A percentile compares a stretch with the other conserved stretches of the same genome.
Evolutionary conservation across 2,329 filamentous ascomycete species (phyloP).

Genomic region (Stagonosporopsis vannaccii): DNA sequence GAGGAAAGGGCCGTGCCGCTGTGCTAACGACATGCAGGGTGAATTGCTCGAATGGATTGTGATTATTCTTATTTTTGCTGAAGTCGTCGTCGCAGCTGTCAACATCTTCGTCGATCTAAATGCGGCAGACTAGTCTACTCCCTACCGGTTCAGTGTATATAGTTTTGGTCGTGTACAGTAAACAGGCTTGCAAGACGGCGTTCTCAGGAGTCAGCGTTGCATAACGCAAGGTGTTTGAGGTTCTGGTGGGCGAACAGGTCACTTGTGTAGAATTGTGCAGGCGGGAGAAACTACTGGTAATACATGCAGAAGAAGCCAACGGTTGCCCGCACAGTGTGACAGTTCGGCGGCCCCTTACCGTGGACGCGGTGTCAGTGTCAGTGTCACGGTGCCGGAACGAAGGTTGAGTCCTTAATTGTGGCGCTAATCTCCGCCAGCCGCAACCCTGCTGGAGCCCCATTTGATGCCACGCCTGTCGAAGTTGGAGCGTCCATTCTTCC

Average conservation of each 20-base stretch:
- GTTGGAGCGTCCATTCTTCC: constrained; percentile 3
- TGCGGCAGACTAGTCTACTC: constrained; percentile 62
- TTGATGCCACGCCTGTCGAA: constrained; percentile 16
- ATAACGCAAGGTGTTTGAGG: constrained; percentile 20
- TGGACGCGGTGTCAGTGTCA: background rate
- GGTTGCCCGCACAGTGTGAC: background rate
- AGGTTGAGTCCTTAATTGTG: background rate
- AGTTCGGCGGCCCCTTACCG: background rate
- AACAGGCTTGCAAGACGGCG: constrained; percentile 5
- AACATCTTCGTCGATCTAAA: constrained; percentile 97
- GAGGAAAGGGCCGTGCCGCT: too few relatives aligned
- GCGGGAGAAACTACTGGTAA: constrained; percentile 3
- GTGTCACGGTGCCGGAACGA: background rate
- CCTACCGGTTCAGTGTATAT: constrained; percentile 21
- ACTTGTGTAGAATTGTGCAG: constrained; percentile 2
- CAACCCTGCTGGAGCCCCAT: constrained; percentile 15
- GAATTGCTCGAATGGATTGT: constrained; percentile 68
- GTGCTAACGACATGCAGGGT: constrained; percentile 40
- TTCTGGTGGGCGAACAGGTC: constrained; percentile 3
- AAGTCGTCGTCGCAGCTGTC: constrained; percentile 89
- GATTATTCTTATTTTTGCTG: constrained; percentile 92
- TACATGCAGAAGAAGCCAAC: background rate
- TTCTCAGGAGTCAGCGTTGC: constrained; percentile 3
- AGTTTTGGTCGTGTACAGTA: constrained; percentile 13
- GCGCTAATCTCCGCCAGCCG: constrained; percentile 9